phyloP scores from a whole-genome alignment of 768 basidiomycete genomes.

The Mycena pura region DNA sequence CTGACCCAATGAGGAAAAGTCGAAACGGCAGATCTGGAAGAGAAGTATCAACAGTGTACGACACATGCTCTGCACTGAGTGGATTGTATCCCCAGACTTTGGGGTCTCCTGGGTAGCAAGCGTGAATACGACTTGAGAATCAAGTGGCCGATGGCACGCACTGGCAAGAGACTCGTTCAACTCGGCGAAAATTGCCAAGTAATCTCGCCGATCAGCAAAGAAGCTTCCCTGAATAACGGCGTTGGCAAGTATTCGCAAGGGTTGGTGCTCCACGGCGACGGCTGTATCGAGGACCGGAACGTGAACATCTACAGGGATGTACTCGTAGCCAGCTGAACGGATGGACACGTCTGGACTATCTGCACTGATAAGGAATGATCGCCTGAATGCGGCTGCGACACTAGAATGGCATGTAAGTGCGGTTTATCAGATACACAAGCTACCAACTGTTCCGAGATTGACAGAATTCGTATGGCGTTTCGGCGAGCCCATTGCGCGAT shows the following conservation, averaged over 20 bases:
- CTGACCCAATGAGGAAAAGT: constrained; percentile 42
- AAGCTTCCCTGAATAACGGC: constrained; percentile 52
- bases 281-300: constrained; percentile 43
- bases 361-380: constrained; percentile 36
- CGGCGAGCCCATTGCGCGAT: constrained; percentile 46
- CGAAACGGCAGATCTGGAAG: constrained; percentile 40
- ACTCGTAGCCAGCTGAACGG: constrained; percentile 39
- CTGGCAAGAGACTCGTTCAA: constrained; percentile 40
- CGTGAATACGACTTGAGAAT: neutral
- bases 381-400: constrained; percentile 38
- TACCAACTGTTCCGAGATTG: constrained; percentile 49
- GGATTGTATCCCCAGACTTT: constrained; percentile 45
- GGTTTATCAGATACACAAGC: neutral
- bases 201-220: constrained; percentile 42
- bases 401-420: constrained; percentile 22
- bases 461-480: constrained; percentile 43
- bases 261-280: constrained; percentile 30
- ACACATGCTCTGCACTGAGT: constrained; percentile 25
- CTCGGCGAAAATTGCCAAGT: constrained; percentile 41
- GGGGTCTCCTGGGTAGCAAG: constrained; percentile 39
- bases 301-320: constrained; percentile 45
- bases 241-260: constrained; percentile 38
- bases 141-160: constrained; percentile 18
- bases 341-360: constrained; percentile 38
- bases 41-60: constrained; percentile 31